Evolutionary conservation across 495 filamentous ascomycete genomes (phyloP).

Genomic region (Umbilicaria muhlenbergii): DNA sequence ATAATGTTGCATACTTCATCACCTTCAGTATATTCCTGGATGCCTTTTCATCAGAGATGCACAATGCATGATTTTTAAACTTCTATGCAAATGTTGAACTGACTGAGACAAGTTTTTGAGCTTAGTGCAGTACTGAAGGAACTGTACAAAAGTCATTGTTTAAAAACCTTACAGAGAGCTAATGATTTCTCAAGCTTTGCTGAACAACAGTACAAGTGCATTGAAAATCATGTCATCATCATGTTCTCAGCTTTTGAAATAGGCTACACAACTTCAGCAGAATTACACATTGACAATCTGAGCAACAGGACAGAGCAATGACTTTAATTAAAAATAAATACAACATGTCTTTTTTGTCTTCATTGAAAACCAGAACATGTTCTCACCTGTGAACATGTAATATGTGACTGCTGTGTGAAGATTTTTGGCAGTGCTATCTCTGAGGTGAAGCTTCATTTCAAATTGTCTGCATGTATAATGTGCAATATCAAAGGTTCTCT

Average conservation of each 20-base stretch:
- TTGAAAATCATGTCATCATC: conserved; percentile 4
- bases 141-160: conserved; percentile 11
- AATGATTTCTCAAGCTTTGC: conserved; percentile 5
- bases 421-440: conserved; percentile 11
- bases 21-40: conserved; percentile 20
- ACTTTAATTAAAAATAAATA: conserved; percentile 1
- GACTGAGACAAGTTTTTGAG: conserved; percentile 8
- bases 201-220: conserved; percentile 4
- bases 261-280: background rate
- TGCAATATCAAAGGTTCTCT: conserved; percentile 6
- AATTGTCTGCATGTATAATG: conserved; percentile 10
- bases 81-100: background rate
- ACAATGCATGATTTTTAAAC: conserved; percentile 10
- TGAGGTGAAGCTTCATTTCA: conserved; percentile 13
- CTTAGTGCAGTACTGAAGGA: conserved; percentile 10
- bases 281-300: conserved; percentile 6
- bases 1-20: conserved; percentile 12
- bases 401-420: conserved; percentile 18
- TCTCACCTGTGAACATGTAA: conserved; percentile 15
- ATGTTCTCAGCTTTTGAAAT: conserved; percentile 2
- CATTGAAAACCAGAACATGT: conserved; percentile 14
- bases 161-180: conserved; percentile 4
- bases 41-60: conserved; percentile 16
- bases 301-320: background rate
- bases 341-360: conserved; percentile 18